Base-by-base conservation (phyloP, 2,329 filamentous ascomycete genomes). In the Beauveria varroae region DNA sequence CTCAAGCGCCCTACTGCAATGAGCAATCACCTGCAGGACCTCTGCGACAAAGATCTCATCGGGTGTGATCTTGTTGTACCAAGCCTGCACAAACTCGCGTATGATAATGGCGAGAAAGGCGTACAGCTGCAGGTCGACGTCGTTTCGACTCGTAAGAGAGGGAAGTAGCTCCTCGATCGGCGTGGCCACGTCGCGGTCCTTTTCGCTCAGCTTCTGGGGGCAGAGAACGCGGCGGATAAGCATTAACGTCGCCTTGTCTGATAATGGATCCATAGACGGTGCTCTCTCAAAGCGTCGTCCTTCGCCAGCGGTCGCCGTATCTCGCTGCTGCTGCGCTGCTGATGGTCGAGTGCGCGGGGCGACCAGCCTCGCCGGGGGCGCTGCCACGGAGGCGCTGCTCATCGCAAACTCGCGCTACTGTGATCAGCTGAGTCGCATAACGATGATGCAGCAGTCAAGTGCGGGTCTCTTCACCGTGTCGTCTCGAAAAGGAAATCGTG, bases 1-100 rank as follows among this genome's bases (percentile, higher is more conserved):
- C 76, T 98, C 95, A 62, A 99, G 75, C 8, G 87, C 91, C 62
- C 91, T 83, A 46, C 91, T 96, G 73, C 90, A 95, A 74, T 98
- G 93, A 46, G 93, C 95, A 69, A 98, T 90, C 66, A 96, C 87
- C 70, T 91, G 90, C 59, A 98, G 81, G 62, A 97, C 83, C 76
- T 97, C 93, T 67, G 89, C 87, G 63, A 95, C 87, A 71, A 99
- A 96, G 14, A 85, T 82, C 71, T 93, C 89, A 74, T 99, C 93
- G 3, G 91, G 86, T 1, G 93, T 97, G 73, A 99, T 95, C 73
- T 88, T 93, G 65, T 81, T 82, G 78, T 99, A 99, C 95, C 95
- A 99, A 37, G 86, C 86, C 73, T 95, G 88, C 43, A 99, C 89
- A 72, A 92, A 96, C 65, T 97, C 92, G 69, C 90, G 87, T 68